phyloP scores from a whole-genome alignment of 163 green algal genomes.

The Coccomyxa subellipsoidea region DNA sequence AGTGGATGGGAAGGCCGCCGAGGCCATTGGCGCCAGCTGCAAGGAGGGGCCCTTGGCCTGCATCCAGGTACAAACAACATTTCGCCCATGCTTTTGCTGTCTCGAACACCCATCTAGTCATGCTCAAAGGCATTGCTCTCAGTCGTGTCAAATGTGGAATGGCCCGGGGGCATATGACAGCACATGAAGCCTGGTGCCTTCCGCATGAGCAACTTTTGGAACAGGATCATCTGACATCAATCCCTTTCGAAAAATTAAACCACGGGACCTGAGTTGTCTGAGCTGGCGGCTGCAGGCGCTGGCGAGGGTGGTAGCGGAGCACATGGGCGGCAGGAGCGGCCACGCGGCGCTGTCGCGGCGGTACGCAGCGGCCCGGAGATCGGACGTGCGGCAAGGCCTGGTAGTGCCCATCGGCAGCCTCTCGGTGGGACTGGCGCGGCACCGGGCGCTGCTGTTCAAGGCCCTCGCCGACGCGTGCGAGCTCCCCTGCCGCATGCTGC shows the following conservation, averaged over 20 bases:
- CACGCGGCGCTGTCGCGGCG: slow-evolving; percentile 28
- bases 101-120: too few species aligned
- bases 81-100: too few species aligned
- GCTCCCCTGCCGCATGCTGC: slow-evolving; percentile 49
- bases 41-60: neutral
- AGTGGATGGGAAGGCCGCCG: slow-evolving; percentile 34
- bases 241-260: too few species aligned
- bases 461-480: slow-evolving; percentile 48
- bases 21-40: slow-evolving; percentile 30
- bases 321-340: slow-evolving; percentile 49
- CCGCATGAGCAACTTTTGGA: too few species aligned
- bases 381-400: slow-evolving; percentile 3
- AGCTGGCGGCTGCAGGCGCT: slow-evolving; percentile 62
- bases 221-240: too few species aligned
- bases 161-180: too few species aligned
- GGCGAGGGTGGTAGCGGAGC: slow-evolving; percentile 48
- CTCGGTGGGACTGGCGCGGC: slow-evolving; percentile 35
- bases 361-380: slow-evolving; percentile 21
- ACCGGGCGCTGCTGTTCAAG: slow-evolving; percentile 81
- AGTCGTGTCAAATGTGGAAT: too few species aligned
- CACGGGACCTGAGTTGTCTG: too few species aligned
- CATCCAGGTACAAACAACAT: slow-evolving; percentile 3
- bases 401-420: slow-evolving; percentile 36
- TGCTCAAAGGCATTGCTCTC: too few species aligned
- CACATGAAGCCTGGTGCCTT: too few species aligned